phyloP scores from a whole-genome alignment of 768 basidiomycete species.

The Russula lepida region DNA sequence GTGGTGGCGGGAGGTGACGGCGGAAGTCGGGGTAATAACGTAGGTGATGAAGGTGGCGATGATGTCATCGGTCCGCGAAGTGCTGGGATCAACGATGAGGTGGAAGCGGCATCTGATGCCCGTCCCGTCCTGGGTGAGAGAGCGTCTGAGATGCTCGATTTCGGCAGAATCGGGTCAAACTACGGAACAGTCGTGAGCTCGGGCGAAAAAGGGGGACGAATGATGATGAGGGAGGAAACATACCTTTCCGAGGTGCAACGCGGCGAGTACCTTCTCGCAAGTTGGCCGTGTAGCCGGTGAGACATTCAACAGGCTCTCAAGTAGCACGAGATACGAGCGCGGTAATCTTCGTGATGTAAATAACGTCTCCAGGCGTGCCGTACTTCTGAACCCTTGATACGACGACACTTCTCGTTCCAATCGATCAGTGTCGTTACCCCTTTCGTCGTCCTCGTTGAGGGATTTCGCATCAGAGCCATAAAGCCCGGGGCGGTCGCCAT shows the following conservation, averaged over 20 bases:
- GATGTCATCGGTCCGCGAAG: background rate
- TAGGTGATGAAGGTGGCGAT: background rate
- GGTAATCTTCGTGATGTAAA: slow-evolving; percentile 73
- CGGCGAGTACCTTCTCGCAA: slow-evolving; percentile 61
- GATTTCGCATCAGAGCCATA: slow-evolving; percentile 11
- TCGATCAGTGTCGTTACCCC: slow-evolving; percentile 52
- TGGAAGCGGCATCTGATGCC: slow-evolving; percentile 8
- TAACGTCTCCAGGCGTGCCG: slow-evolving; percentile 38
- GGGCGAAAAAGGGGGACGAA: background rate
- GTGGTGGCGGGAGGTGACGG: slow-evolving; percentile 16
- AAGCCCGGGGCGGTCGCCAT: slow-evolving; percentile 36
- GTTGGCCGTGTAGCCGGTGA: slow-evolving; percentile 55
- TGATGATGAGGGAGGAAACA: slow-evolving; percentile 24
- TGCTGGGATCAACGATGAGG: slow-evolving; percentile 15
- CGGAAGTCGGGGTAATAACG: background rate
- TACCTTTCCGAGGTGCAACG: slow-evolving; percentile 66
- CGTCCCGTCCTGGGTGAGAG: slow-evolving; percentile 1
- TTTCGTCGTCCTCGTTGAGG: slow-evolving; percentile 31
- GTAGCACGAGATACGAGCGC: slow-evolving; percentile 55
- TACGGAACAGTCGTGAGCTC: background rate
- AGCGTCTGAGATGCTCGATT: slow-evolving; percentile 16
- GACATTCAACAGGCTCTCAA: slow-evolving; percentile 64
- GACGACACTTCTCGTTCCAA: slow-evolving; percentile 64
- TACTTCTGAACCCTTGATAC: slow-evolving; percentile 68
- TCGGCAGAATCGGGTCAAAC: slow-evolving; percentile 9